Percentiles rank a stretch among this genome's conserved stretches.
These are phyloP conservation scores for Aspergillus ruber DNA, from an alignment of 2,329 filamentous ascomycete genomes.

Conservation along the genomic window DNA sequence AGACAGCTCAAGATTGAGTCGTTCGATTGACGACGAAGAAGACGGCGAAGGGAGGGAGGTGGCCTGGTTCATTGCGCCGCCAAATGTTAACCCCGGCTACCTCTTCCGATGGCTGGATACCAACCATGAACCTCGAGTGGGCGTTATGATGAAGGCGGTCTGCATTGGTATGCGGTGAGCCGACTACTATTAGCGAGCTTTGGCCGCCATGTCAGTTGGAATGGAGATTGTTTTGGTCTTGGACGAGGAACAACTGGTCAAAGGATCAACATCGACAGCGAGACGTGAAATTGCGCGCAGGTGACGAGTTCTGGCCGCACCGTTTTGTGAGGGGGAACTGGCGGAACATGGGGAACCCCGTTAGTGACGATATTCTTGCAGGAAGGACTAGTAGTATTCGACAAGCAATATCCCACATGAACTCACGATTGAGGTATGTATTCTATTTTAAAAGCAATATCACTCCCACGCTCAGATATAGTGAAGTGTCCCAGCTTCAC, in stretches of 20 bases:
- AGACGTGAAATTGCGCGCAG: slow-evolving; percentile 8
- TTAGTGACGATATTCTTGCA: background rate
- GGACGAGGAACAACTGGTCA: slow-evolving; percentile 5
- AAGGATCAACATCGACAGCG: slow-evolving; percentile 12
- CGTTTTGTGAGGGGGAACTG: background rate
- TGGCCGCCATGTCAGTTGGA: slow-evolving; percentile 7
- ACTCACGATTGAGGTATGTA: background rate
- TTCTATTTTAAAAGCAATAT: background rate
- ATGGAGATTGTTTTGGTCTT: slow-evolving; percentile 1
- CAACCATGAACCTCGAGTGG: slow-evolving; percentile 26
- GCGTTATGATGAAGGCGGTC: slow-evolving; percentile 23
- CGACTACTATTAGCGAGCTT: slow-evolving; percentile 3
- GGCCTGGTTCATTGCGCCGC: slow-evolving; percentile 25
- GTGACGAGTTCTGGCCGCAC: background rate
- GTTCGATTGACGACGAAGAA: slow-evolving; percentile 27
- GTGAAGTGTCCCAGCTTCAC: background rate
- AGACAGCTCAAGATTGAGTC: slow-evolving; percentile 30
- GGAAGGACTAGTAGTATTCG: background rate
- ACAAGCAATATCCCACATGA: background rate
- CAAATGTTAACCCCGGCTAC: slow-evolving; percentile 28
- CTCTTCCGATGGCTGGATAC: slow-evolving; percentile 27
- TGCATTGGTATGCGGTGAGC: slow-evolving; percentile 27
- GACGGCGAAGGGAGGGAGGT: slow-evolving; percentile 22
- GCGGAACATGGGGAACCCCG: background rate
- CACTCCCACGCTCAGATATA: background rate